A percentile compares a stretch with the other conserved stretches of the same genome.
Conservation (phyloP, 2,329 filamentous ascomycete genomes). For the Cladosporium sp. region DNA sequence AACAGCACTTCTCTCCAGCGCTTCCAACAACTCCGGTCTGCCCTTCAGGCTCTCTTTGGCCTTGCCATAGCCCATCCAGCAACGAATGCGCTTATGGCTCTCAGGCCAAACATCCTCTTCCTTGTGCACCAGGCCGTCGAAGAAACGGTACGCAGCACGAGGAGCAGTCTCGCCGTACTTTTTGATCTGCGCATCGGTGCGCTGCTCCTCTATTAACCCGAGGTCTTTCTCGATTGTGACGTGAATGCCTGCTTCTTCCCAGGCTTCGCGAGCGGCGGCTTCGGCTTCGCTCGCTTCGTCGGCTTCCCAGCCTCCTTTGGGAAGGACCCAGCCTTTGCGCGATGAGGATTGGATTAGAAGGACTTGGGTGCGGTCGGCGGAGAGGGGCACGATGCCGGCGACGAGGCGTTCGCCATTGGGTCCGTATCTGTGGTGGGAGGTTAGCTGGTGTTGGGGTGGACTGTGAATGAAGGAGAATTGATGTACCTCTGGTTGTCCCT, state of each 20-base stretch:
- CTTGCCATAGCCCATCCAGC: constrained; percentile 83
- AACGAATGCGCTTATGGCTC: constrained; percentile 80
- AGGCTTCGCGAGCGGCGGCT: constrained; percentile 81
- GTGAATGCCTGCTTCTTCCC: constrained; percentile 94
- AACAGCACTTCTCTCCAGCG: constrained; percentile 65
- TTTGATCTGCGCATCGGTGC: constrained; percentile 38
- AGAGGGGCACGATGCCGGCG: constrained; percentile 87
- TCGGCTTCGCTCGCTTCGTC: constrained; percentile 85
- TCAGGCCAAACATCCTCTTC: constrained; percentile 91
- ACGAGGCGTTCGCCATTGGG: constrained; percentile 89
- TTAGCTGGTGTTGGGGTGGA: not conserved
- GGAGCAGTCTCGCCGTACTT: constrained; percentile 50
- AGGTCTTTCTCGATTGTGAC: constrained; percentile 81
- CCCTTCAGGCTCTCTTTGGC: constrained; percentile 72
- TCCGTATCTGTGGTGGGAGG: constrained; percentile 64
- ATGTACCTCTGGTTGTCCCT: constrained; percentile 65
- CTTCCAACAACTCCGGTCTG: constrained; percentile 83
- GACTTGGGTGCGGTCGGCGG: constrained; percentile 78
- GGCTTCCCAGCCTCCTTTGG: constrained; percentile 95
- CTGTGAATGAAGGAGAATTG: no score
- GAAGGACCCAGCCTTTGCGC: constrained; percentile 90
- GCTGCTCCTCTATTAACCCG: constrained; percentile 77
- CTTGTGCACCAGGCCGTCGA: constrained; percentile 79
- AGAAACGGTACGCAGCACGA: constrained; percentile 75
- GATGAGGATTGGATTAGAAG: constrained; percentile 90